Conservation (phyloP, 257 asterid species). For the Nicotiana sylvestris region DNA sequence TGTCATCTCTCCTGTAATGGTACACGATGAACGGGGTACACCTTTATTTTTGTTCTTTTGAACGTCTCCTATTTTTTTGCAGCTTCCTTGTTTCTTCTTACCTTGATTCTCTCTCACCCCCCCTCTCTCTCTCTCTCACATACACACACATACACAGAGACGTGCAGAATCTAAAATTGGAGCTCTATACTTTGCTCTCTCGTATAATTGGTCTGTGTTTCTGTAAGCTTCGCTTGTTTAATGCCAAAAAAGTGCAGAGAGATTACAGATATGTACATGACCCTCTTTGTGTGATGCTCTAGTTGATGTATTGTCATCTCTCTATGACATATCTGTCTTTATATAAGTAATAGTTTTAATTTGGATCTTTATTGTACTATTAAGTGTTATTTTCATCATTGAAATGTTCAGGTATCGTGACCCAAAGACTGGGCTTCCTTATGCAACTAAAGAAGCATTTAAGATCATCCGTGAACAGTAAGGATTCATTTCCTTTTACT, state of each 20-base stretch:
- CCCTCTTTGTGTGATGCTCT: neutral
- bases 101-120: neutral
- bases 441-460: slow-evolving; percentile 97
- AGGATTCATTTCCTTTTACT: slow-evolving; percentile 4
- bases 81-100: neutral
- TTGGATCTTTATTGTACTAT: neutral
- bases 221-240: neutral
- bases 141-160: neutral
- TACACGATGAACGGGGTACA: neutral
- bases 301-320: neutral
- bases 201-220: neutral
- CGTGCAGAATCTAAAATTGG: neutral
- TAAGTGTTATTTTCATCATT: slow-evolving; percentile 9
- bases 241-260: neutral
- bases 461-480: slow-evolving; percentile 69
- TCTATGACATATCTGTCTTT: neutral
- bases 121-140: neutral
- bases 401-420: slow-evolving; percentile 63
- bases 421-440: slow-evolving; percentile 79
- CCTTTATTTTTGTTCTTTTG: neutral
- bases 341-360: neutral
- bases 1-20: neutral
- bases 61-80: too few species aligned
- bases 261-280: neutral
- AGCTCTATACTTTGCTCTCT: neutral